A percentile compares a stretch with the other conserved stretches of the same genome.
Conservation (phyloP, 768 basidiomycete species). For the Agaricus bisporus region DNA sequence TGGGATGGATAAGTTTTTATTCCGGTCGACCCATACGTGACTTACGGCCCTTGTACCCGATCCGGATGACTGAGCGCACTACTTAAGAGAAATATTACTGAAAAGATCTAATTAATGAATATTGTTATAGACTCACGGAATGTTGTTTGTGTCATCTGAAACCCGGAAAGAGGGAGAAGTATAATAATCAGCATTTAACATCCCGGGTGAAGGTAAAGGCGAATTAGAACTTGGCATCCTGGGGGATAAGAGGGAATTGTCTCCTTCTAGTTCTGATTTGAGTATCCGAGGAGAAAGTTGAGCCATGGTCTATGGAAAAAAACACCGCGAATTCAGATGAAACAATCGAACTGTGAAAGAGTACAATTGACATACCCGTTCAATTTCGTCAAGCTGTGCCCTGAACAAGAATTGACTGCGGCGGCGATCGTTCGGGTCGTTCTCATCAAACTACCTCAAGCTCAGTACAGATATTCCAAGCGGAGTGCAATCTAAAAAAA, state of each 20-base stretch:
- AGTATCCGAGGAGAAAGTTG: constrained; percentile 59
- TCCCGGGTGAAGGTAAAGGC: constrained; percentile 16
- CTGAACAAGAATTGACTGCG: constrained; percentile 72
- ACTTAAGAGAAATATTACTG: neutral
- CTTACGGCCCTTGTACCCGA: constrained; percentile 11
- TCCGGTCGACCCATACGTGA: neutral
- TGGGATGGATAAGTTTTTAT: neutral
- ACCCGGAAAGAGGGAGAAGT: constrained; percentile 1
- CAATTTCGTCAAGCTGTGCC: constrained; percentile 74
- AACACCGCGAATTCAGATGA: constrained; percentile 1
- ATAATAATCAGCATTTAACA: constrained; percentile 3
- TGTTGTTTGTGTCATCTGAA: neutral
- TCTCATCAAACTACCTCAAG: constrained; percentile 49
- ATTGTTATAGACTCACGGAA: neutral
- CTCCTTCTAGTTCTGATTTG: constrained; percentile 33
- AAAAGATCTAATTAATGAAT: neutral
- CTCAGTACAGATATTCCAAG: constrained; percentile 12
- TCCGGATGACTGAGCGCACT: neutral
- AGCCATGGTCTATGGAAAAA: constrained; percentile 43
- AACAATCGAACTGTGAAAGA: neutral
- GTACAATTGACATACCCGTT: constrained; percentile 37
- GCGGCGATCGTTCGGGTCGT: constrained; percentile 69
- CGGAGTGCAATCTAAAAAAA: constrained; percentile 6
- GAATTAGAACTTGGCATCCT: constrained; percentile 22
- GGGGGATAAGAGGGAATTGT: constrained; percentile 27